phyloP scores from a whole-genome alignment of 2,329 filamentous ascomycete species.

The Aspergillus hiratsukae region DNA sequence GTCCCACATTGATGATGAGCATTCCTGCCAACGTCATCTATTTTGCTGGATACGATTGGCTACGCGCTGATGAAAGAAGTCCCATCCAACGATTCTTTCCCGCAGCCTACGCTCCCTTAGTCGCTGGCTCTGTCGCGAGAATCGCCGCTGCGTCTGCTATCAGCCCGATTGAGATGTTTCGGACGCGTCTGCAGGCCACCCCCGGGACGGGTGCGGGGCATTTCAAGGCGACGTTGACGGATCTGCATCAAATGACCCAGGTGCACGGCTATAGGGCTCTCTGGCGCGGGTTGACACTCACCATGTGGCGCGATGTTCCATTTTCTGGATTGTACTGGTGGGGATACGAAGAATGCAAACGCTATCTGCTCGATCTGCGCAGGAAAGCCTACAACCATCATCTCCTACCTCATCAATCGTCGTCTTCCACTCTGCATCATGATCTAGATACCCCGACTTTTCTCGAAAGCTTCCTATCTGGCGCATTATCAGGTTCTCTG shows the following conservation, averaged over 20 bases:
- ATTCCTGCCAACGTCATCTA: conserved; percentile 97
- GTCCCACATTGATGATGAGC: conserved; percentile 91
- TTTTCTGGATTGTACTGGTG: conserved; percentile 98
- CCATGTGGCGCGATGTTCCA: conserved; percentile 93
- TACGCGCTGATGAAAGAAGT: conserved; percentile 69
- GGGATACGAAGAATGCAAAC: conserved; percentile 84
- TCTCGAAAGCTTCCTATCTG: conserved; percentile 82
- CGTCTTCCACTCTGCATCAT: conserved; percentile 36
- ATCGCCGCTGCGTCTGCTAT: conserved; percentile 77
- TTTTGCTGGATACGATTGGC: conserved; percentile 95
- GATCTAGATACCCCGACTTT: conserved; percentile 75
- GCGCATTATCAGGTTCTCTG: conserved; percentile 74
- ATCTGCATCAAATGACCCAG: conserved; percentile 73
- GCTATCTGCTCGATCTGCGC: conserved; percentile 64
- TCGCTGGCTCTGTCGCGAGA: conserved; percentile 74
- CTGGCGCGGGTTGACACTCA: conserved; percentile 86
- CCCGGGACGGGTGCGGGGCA: conserved; percentile 57
- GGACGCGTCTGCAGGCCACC: conserved; percentile 84
- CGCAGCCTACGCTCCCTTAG: conserved; percentile 72
- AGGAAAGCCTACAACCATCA: conserved; percentile 36
- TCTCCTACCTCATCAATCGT: conserved; percentile 10
- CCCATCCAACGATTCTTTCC: conserved; percentile 62
- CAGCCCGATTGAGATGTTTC: conserved; percentile 88
- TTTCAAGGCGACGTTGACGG: conserved; percentile 71
- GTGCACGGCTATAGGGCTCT: conserved; percentile 72